Conservation (phyloP, 345 rosid species). For the Isatis tinctoria region DNA sequence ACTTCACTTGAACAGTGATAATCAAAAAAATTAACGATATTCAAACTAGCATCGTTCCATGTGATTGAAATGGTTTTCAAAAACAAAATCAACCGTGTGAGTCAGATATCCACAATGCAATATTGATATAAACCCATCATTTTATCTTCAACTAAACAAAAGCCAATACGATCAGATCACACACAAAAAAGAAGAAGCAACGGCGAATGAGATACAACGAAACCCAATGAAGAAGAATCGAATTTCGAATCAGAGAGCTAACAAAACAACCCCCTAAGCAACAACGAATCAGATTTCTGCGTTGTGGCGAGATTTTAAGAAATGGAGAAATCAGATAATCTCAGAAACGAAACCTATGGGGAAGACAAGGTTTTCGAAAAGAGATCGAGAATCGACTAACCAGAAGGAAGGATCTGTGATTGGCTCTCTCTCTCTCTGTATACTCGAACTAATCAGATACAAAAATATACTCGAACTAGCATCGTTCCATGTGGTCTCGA, state of each 20-base stretch:
- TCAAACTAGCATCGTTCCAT: neutral
- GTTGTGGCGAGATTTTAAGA: neutral
- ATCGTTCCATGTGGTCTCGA: neutral
- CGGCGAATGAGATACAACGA: slow-evolving; percentile 2
- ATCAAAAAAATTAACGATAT: neutral
- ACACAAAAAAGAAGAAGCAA: neutral
- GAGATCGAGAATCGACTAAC: slow-evolving; percentile 18
- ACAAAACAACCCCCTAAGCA: neutral
- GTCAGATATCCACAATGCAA: slow-evolving; percentile 24
- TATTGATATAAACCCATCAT: neutral
- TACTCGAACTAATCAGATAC: no score
- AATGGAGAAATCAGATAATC: no score
- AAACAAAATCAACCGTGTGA: no score
- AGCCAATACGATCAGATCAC: slow-evolving; percentile 11
- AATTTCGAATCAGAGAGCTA: slow-evolving; percentile 3
- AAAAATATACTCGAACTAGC: no score
- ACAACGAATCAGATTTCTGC: no score
- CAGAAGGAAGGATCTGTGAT: slow-evolving; percentile 15
- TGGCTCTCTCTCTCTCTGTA: neutral
- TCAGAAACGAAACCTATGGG: no score
- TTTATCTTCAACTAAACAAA: neutral
- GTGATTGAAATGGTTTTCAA: no score
- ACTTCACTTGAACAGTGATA: neutral
- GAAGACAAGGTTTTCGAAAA: no score
- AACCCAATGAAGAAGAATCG: neutral